These are phyloP conservation scores for Zhuliangozyma blackwelliae DNA, from an alignment of 1,139 yeast species.

Conservation along the genomic window DNA sequence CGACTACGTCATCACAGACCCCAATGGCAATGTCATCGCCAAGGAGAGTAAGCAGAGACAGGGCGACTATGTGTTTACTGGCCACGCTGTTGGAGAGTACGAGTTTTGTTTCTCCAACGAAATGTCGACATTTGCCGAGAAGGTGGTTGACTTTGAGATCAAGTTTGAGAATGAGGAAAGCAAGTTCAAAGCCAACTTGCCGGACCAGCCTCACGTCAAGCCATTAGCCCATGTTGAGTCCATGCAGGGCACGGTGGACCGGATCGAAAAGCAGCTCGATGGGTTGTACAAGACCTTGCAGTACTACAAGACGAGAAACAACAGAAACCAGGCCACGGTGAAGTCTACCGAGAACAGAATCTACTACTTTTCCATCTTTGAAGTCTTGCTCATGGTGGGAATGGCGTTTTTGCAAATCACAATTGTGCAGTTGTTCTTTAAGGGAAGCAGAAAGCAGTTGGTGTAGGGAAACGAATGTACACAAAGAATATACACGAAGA, in stretches of 20 bases:
- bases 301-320: constrained; percentile 88
- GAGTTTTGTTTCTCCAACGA: constrained; percentile 88
- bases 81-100: constrained; percentile 75
- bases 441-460: constrained; percentile 75
- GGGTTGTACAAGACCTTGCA: constrained; percentile 63
- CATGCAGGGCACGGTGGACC: constrained; percentile 53
- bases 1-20: constrained; percentile 70
- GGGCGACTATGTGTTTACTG: constrained; percentile 78
- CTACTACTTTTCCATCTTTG: constrained; percentile 78
- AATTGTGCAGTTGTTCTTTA: constrained; percentile 83
- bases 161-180: constrained; percentile 48
- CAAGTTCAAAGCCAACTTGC: constrained; percentile 59
- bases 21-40: constrained; percentile 56
- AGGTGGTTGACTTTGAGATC: constrained; percentile 86
- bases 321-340: constrained; percentile 89
- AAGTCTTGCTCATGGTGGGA: constrained; percentile 74
- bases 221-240: constrained; percentile 59
- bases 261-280: constrained; percentile 66
- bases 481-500: too few relatives aligned
- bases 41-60: constrained; percentile 69
- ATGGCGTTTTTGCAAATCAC: constrained; percentile 83
- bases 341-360: constrained; percentile 84
- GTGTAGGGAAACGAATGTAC: constrained; percentile 37
- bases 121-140: constrained; percentile 83
- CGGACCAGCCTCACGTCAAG: constrained; percentile 54